These are phyloP conservation scores for Micractinium conductrix DNA, from an alignment of 139 green algal species.

Conservation along the genomic window DNA sequence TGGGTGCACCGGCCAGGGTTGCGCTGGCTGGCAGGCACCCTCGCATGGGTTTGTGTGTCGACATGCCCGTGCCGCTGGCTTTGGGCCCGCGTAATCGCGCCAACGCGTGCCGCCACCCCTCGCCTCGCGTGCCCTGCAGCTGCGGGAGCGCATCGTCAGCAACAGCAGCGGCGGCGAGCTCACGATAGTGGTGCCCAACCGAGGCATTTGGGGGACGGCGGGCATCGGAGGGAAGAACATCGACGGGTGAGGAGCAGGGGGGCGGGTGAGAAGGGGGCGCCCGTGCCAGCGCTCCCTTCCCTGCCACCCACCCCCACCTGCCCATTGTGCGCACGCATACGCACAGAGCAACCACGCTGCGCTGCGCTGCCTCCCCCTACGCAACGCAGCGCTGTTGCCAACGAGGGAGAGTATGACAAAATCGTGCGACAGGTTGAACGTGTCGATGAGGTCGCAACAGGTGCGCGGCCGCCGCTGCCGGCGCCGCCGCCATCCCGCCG, in stretches of 20 bases:
- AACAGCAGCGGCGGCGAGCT: constrained; percentile 42
- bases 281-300: too few species aligned
- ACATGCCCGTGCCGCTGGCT: too few species aligned
- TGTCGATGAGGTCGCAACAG: constrained; percentile 49
- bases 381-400: constrained; percentile 52
- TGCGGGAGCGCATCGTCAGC: constrained; percentile 36
- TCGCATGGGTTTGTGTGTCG: too few species aligned
- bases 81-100: too few species aligned
- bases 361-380: not conserved
- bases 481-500: too few species aligned
- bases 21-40: too few species aligned
- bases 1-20: too few species aligned
- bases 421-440: constrained; percentile 45
- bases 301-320: too few species aligned
- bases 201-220: constrained; percentile 77
- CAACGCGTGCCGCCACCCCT: not conserved
- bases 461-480: too few species aligned
- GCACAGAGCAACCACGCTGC: too few species aligned
- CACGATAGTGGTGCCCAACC: constrained; percentile 55
- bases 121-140: not conserved
- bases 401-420: constrained; percentile 46
- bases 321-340: too few species aligned
- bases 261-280: not conserved
- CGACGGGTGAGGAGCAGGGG: constrained; percentile 41
- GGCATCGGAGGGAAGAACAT: constrained; percentile 76